A percentile compares a stretch with the other conserved stretches of the same genome.
phyloP scores from a whole-genome alignment of 192 early-diverging fungal species.

The Coemansia guatemalensis region DNA sequence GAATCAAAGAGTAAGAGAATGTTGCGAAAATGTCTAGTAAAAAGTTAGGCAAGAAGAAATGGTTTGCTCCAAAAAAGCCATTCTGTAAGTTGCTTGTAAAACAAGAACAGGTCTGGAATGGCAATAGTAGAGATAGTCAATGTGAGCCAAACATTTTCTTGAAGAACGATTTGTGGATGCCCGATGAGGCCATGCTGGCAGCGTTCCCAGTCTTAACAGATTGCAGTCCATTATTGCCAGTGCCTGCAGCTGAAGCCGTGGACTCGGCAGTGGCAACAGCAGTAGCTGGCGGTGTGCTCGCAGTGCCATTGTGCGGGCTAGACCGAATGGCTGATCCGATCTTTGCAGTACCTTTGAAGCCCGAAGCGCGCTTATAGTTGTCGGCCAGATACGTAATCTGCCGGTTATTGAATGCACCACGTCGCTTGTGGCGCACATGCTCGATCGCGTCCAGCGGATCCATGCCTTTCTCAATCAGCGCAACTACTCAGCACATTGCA shows the following conservation, averaged over 20 bases:
- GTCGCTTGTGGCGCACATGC: conserved; percentile 68
- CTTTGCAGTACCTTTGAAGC: conserved; percentile 30
- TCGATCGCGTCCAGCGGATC: conserved; percentile 73
- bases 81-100: conserved; percentile 7
- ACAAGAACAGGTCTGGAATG: neutral
- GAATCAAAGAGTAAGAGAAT: neutral
- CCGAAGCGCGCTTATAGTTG: conserved; percentile 48
- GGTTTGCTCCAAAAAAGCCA: neutral
- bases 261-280: neutral
- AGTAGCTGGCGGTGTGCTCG: conserved; percentile 11
- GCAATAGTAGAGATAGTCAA: conserved; percentile 20
- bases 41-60: neutral
- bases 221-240: conserved; percentile 9
- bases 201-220: conserved; percentile 10
- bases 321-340: conserved; percentile 21
- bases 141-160: conserved; percentile 54
- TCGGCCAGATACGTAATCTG: conserved; percentile 69
- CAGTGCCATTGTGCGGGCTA: conserved; percentile 16
- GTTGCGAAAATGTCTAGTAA: neutral
- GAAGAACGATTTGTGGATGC: conserved; percentile 44
- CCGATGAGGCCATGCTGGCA: neutral
- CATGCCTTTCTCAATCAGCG: conserved; percentile 78
- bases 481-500: conserved; percentile 59
- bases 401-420: conserved; percentile 77
- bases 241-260: neutral